Evolutionary conservation across 1,284 basidiomycete species (phyloP).

Genomic region (Coriolopsis trogii): DNA sequence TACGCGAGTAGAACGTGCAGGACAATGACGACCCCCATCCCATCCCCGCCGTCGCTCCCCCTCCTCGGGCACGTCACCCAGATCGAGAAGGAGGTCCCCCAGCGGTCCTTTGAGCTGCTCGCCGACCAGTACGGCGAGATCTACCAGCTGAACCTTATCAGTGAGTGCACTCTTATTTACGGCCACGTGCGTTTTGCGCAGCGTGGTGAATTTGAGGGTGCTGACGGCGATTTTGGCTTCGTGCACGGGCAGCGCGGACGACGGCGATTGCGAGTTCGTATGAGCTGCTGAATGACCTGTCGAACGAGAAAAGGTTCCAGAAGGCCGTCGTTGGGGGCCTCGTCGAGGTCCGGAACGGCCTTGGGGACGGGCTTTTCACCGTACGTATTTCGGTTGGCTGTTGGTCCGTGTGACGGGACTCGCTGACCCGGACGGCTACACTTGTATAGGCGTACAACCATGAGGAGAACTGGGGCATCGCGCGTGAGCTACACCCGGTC

Average conservation of each 20-base stretch:
- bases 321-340: slow-evolving; percentile 43
- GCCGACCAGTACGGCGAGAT: slow-evolving; percentile 51
- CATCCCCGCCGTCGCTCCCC: slow-evolving; percentile 45
- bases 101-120: slow-evolving; percentile 42
- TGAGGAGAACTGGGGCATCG: slow-evolving; percentile 53
- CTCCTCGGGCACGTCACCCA: slow-evolving; percentile 48
- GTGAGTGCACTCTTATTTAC: slow-evolving; percentile 27
- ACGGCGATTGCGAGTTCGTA: slow-evolving; percentile 41
- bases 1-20: no score
- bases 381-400: slow-evolving; percentile 25
- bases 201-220: no score
- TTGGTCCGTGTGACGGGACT: background rate
- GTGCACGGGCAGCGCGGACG: slow-evolving; percentile 28
- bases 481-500: slow-evolving; percentile 37
- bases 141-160: slow-evolving; percentile 44
- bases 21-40: slow-evolving; percentile 39
- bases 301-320: slow-evolving; percentile 48
- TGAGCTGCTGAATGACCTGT: slow-evolving; percentile 46
- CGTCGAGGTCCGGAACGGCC: slow-evolving; percentile 42
- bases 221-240: background rate
- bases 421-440: background rate
- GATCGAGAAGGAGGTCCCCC: slow-evolving; percentile 44
- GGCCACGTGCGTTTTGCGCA: background rate
- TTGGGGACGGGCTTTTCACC: slow-evolving; percentile 51
- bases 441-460: slow-evolving; percentile 37